Evolutionary conservation across 1,139 yeast genomes (phyloP).

Genomic region (Diutina sp.): DNA sequence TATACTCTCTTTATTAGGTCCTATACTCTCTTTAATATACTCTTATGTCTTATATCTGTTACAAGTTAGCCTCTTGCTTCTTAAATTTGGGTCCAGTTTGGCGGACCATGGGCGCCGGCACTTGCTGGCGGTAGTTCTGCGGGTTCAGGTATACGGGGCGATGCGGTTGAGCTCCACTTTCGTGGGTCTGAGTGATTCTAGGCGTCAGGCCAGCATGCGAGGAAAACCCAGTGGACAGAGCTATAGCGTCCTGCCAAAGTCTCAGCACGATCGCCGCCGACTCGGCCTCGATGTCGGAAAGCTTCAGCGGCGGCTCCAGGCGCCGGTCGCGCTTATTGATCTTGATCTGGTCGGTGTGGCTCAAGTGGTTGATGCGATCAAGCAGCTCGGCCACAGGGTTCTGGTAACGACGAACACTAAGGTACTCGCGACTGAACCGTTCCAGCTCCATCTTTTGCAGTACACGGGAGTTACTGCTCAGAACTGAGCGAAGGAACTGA

Average conservation of each 20-base stretch:
- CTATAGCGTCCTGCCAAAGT: not conserved
- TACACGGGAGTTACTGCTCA: not conserved
- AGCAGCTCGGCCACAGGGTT: slow-evolving; percentile 61
- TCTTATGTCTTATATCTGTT: not conserved
- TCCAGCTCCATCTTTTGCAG: slow-evolving; percentile 48
- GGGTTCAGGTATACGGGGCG: not conserved
- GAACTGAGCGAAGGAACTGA: not conserved
- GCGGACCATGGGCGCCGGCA: not conserved
- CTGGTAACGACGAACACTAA: slow-evolving; percentile 52
- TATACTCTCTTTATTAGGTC: too few species aligned
- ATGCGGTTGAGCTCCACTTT: not conserved
- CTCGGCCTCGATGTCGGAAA: not conserved
- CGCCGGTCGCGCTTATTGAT: not conserved
- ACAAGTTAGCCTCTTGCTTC: not conserved
- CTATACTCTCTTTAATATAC: too few species aligned
- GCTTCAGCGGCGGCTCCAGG: not conserved
- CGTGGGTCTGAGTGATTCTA: not conserved
- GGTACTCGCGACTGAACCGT: slow-evolving; percentile 58
- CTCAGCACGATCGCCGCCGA: not conserved
- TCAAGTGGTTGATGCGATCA: slow-evolving; percentile 21
- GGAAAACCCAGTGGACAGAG: not conserved
- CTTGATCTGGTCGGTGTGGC: not conserved
- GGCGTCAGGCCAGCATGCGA: not conserved
- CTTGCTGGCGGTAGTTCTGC: not conserved
- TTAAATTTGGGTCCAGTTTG: not conserved